These are phyloP conservation scores for Lactarius psammicola DNA, from an alignment of 768 basidiomycete genomes.

Conservation along the genomic window DNA sequence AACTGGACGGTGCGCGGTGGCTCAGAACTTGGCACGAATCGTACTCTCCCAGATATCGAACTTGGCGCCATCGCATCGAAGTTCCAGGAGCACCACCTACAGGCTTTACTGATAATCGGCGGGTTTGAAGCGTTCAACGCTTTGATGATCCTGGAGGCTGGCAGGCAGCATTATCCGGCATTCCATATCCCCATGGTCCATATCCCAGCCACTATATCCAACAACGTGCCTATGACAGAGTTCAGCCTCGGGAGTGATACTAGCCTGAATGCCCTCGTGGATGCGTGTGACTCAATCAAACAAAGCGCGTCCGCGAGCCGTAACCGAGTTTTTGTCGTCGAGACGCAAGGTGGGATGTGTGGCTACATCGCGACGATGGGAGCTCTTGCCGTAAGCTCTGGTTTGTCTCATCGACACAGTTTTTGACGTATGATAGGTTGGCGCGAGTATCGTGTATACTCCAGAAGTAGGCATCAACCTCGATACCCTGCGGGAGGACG, in stretches of 20 bases:
- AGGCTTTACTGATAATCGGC: conserved; percentile 85
- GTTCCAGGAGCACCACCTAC: conserved; percentile 81
- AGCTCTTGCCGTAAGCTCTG: conserved; percentile 78
- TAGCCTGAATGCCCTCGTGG: conserved; percentile 94
- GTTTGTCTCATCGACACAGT: background rate
- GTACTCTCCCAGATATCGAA: conserved; percentile 79
- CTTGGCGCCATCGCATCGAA: conserved; percentile 86
- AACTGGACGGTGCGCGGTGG: conserved; percentile 96
- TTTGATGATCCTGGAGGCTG: conserved; percentile 74
- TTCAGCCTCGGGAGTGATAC: conserved; percentile 96
- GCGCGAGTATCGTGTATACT: conserved; percentile 91
- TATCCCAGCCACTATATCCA: conserved; percentile 94
- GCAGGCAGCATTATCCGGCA: conserved; percentile 77
- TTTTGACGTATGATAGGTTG: conserved; percentile 53
- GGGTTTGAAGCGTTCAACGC: conserved; percentile 95
- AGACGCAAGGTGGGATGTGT: conserved; percentile 96
- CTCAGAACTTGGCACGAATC: conserved; percentile 97
- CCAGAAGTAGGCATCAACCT: conserved; percentile 89
- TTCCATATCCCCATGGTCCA: conserved; percentile 97
- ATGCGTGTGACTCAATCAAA: conserved; percentile 97
- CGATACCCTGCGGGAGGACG: conserved; percentile 76
- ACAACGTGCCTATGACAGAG: conserved; percentile 97
- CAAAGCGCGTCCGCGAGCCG: conserved; percentile 96
- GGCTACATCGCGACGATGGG: conserved; percentile 96
- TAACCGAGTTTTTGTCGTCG: conserved; percentile 95